These are phyloP conservation scores for Chytriomyces confervae DNA, from an alignment of 192 early-diverging fungal genomes.

Conservation along the genomic window DNA sequence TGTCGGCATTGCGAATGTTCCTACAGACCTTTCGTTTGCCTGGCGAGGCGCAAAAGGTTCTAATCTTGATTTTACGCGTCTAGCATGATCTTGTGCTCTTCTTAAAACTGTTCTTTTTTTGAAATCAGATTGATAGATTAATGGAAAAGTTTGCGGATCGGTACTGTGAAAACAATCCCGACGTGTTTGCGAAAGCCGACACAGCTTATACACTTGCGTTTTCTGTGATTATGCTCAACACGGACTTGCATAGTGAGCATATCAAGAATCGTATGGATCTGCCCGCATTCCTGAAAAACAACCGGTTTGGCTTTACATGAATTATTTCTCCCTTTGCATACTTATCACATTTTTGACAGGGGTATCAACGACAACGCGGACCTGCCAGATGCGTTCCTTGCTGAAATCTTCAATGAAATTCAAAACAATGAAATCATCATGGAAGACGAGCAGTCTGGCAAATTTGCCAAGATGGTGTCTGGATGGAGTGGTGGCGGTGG, in stretches of 20 bases:
- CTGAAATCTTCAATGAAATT: slow-evolving; percentile 82
- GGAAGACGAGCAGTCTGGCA: slow-evolving; percentile 82
- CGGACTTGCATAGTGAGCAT: slow-evolving; percentile 61
- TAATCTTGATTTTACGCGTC: not conserved
- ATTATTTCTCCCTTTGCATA: too few species aligned
- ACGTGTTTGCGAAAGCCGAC: slow-evolving; percentile 65
- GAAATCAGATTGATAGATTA: slow-evolving; percentile 59
- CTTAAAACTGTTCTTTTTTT: not conserved
- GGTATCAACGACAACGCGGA: slow-evolving; percentile 89
- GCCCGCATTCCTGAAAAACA: slow-evolving; percentile 64
- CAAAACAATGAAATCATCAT: slow-evolving; percentile 85
- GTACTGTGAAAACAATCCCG: slow-evolving; percentile 67
- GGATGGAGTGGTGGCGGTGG: slow-evolving; percentile 42
- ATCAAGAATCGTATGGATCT: slow-evolving; percentile 70
- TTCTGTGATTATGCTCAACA: slow-evolving; percentile 72
- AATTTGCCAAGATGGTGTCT: slow-evolving; percentile 59
- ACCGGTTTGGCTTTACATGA: slow-evolving; percentile 35
- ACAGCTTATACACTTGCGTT: slow-evolving; percentile 68
- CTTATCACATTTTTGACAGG: slow-evolving; percentile 26
- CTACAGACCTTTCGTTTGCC: slow-evolving; percentile 68
- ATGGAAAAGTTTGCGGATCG: slow-evolving; percentile 75
- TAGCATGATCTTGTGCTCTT: not conserved
- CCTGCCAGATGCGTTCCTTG: slow-evolving; percentile 75
- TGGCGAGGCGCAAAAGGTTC: slow-evolving; percentile 67
- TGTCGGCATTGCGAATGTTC: slow-evolving; percentile 59